A percentile compares a stretch with the other conserved stretches of the same genome.
Evolutionary conservation across 768 basidiomycete species (phyloP).

Genomic region (Termitomyces heimii): DNA sequence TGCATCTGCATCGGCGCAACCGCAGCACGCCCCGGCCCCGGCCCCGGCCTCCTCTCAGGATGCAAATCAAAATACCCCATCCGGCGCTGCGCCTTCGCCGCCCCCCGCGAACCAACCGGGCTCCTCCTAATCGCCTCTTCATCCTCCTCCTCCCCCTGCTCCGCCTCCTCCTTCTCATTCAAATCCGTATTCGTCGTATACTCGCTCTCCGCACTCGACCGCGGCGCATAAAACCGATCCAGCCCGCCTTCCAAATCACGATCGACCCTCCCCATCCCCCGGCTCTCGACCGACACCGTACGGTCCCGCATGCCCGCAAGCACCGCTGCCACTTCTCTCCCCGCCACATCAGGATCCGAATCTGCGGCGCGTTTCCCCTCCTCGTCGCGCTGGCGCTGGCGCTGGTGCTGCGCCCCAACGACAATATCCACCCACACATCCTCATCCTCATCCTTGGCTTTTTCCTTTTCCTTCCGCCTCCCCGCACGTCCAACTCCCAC

Average conservation of each 20-base stretch:
- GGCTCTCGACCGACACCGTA: constrained; percentile 25
- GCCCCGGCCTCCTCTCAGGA: constrained; percentile 65
- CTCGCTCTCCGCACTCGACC: constrained; percentile 19
- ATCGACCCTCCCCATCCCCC: constrained; percentile 23
- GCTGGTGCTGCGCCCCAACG: constrained; percentile 55
- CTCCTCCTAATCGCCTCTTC: constrained; percentile 5
- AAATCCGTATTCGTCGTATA: constrained; percentile 17
- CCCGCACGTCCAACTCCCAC: constrained; percentile 22
- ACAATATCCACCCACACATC: constrained; percentile 90
- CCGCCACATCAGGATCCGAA: constrained; percentile 65
- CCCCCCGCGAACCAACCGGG: constrained; percentile 21
- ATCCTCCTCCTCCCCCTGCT: not conserved
- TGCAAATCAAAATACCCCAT: constrained; percentile 76
- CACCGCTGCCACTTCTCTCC: constrained; percentile 67
- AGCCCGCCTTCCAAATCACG: constrained; percentile 26
- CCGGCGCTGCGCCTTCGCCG: constrained; percentile 35
- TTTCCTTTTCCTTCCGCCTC: constrained; percentile 37
- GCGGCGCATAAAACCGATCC: constrained; percentile 28
- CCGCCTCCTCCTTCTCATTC: not conserved
- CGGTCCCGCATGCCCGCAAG: constrained; percentile 50
- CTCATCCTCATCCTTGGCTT: constrained; percentile 44
- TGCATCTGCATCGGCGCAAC: too few relatives aligned
- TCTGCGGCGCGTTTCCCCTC: constrained; percentile 43
- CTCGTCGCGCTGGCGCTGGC: constrained; percentile 44
- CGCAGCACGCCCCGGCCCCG: too few relatives aligned